Evolutionary conservation across 2,329 filamentous ascomycete genomes (phyloP).

Genomic region (Hortaea werneckii): DNA sequence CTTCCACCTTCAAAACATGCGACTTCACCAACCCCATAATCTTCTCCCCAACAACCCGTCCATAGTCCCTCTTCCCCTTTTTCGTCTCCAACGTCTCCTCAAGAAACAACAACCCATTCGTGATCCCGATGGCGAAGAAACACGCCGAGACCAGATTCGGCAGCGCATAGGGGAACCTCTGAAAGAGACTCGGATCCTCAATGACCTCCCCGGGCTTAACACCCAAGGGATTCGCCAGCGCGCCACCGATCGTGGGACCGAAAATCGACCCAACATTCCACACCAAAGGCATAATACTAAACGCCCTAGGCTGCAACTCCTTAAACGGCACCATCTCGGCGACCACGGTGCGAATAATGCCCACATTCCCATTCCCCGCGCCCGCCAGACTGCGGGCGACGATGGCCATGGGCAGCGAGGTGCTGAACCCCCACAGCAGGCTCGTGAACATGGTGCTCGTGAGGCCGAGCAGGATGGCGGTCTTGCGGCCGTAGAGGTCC

Average conservation of each 20-base stretch:
- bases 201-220: slow-evolving; percentile 50
- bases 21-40: slow-evolving; percentile 29
- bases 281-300: slow-evolving; percentile 84
- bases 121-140: slow-evolving; percentile 69
- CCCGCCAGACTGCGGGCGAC: slow-evolving; percentile 67
- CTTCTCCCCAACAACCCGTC: slow-evolving; percentile 60
- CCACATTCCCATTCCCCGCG: slow-evolving; percentile 70
- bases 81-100: slow-evolving; percentile 73
- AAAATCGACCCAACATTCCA: slow-evolving; percentile 84
- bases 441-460: slow-evolving; percentile 72
- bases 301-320: slow-evolving; percentile 77
- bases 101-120: slow-evolving; percentile 67
- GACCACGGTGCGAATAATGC: slow-evolving; percentile 75
- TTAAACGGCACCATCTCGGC: slow-evolving; percentile 85
- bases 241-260: slow-evolving; percentile 77
- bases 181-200: slow-evolving; percentile 52
- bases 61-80: slow-evolving; percentile 61
- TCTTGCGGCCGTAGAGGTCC: slow-evolving; percentile 73
- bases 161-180: slow-evolving; percentile 68
- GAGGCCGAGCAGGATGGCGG: slow-evolving; percentile 64
- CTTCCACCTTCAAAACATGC: slow-evolving; percentile 1
- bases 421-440: slow-evolving; percentile 75
- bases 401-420: slow-evolving; percentile 69
- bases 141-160: slow-evolving; percentile 70
- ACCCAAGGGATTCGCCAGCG: slow-evolving; percentile 69